Evolutionary conservation across 441 rosid species (phyloP), one percentile per base, ranked within the genome.

Genomic region (Biscutella laevigata): DNA sequence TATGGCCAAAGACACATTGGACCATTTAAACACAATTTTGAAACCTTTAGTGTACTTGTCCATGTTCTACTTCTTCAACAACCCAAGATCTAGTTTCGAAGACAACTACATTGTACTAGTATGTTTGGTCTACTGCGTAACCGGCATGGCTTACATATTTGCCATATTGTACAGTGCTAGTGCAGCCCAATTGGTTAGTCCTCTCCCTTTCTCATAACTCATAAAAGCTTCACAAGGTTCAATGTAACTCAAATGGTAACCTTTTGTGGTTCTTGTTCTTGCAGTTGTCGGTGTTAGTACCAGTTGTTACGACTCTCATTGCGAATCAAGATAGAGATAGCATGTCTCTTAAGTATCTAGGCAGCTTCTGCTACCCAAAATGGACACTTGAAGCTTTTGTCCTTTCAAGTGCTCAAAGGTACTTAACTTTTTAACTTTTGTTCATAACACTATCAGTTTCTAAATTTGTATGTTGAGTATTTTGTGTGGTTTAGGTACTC

Each of bases 61-160:
- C 26, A 82, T 77, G 83, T 77, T 79, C 72, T 82, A 74, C 67
- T 82, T 77, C 80, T 82, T 75, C 78, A 77, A 71, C 74, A 79
- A 79, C 54, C 86, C 89, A 0, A 77, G 82, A 67, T 82, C 89
- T 16, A 68, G 68, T 59, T 80, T 82, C 13, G 58, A 54, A 30
- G 89, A 82, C 65, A 79, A 82, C 62, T 79, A 79, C 57, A 15
- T 60, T 24, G 63, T 82, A 37, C 64, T 77, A 57, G 48, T 77
- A 21, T 75, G 82, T 63, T 77, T 82, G 21, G 89, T 77, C 45
- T 82, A 82, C 65, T 79, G 82, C 19, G 82, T 82, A 29, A 77
- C 83, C 0, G 89, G 89, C 44, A 71, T 79, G 29, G 89, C 83
- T 43, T 79, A 82, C 49, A 30, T 76, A 32, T 74, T 79, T 34